Conservation (phyloP, 2,329 filamentous ascomycete genomes). For the Graphiopsis chlorocephala region DNA sequence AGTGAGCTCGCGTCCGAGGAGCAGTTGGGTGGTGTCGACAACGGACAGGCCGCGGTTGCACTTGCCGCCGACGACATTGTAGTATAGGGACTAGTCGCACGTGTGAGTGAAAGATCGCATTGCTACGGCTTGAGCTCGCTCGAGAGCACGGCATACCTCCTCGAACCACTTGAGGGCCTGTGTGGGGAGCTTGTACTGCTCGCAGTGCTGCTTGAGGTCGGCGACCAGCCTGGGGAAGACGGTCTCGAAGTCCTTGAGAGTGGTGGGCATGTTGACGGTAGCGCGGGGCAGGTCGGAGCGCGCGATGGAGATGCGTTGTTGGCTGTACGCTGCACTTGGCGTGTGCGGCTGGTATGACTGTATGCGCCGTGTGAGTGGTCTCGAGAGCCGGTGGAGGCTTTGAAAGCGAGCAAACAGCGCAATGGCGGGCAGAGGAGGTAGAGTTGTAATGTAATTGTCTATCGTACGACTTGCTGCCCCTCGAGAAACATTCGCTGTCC, state of each 20-base stretch:
- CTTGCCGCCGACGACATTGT: constrained; percentile 91
- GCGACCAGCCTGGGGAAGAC: constrained; percentile 84
- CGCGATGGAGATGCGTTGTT: not conserved
- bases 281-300: constrained; percentile 12
- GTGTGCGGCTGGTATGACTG: not conserved
- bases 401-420: not conserved
- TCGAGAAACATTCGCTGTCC: constrained; percentile 9
- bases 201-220: constrained; percentile 74
- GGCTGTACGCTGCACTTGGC: not conserved
- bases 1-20: constrained; percentile 68
- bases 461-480: constrained; percentile 2
- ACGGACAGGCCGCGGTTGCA: constrained; percentile 99
- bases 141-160: constrained; percentile 53
- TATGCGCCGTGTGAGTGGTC: not conserved
- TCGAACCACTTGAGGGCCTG: constrained; percentile 84
- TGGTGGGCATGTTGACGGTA: constrained; percentile 60
- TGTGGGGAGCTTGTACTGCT: constrained; percentile 77
- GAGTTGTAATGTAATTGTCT: not conserved
- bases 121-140: not conserved
- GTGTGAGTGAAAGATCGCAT: constrained; percentile 8
- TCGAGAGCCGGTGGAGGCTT: constrained; percentile 7
- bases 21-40: constrained; percentile 80
- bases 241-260: constrained; percentile 81
- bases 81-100: constrained; percentile 65
- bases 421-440: not conserved